Base-by-base conservation (phyloP, 192 early-diverging fungal genomes). In the Umbelopsis ramanniana region DNA sequence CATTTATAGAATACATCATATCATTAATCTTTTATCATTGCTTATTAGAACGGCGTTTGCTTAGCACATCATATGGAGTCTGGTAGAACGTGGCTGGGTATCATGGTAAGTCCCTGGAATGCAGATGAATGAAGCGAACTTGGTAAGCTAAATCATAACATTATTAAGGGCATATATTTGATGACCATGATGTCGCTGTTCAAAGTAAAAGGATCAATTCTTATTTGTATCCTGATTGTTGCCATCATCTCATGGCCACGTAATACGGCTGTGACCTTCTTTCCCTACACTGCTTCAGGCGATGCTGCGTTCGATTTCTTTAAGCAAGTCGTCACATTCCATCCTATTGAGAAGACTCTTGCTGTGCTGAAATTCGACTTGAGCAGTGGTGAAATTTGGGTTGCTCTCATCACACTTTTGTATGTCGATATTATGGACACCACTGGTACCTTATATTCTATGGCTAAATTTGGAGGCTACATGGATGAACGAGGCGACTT, bases 371-470 rank as follows among this genome's bases (percentile, higher is more conserved):
- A 92, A 57, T 95, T 92, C 69, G 78, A 89, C 47, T 74, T 90
- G 22, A 63, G 73, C 19, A 82, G 77, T 48, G 74, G 80, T 38
- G 85, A 91, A 46, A 78, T 94, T 53, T 95, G 93, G 91, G 81
- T 93, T 37, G 93, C 93, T 8, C 77, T 95, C 21, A 82, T 95
- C 45, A 95, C 90, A 0, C 90, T 95, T 71, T 76, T 95, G 48
- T 95, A 93, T 54, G 90, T 95, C 57, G 93, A 95, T 77, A 92
- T 95, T 48, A 76, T 95, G 71, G 93, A 95, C 72, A 92, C 91
- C 63, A 95, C 93, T 4, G 92, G 92, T 6, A 93, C 93, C 29
- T 82, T 94, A 87, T 93, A 89, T 54, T 92, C 92, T 23, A 92
- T 93, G 93, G 92, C 92, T 17, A 85, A 86, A 71, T 93, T 92